Percentiles rank a stretch among this genome's conserved stretches.
Conservation (phyloP, 371 early-diverging fungal species). For the Mucor irregularis region DNA sequence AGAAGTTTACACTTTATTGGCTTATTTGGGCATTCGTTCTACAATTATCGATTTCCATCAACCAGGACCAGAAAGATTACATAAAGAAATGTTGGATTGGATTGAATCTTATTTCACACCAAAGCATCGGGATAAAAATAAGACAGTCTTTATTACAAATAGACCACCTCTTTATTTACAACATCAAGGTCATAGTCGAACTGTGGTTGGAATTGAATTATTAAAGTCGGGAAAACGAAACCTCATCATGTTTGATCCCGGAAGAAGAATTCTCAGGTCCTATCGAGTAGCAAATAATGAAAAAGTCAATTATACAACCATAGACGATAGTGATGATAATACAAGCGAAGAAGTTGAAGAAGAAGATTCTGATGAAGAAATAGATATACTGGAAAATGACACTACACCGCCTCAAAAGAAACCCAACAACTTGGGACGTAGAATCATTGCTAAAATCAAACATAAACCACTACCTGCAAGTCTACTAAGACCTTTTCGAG, state of each 20-base stretch:
- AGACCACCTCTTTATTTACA: slow-evolving; percentile 76
- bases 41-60: slow-evolving; percentile 70
- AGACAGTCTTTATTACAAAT: slow-evolving; percentile 43
- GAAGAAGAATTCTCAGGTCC: slow-evolving; percentile 46
- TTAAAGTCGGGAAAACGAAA: slow-evolving; percentile 44
- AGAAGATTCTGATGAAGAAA: slow-evolving; percentile 9
- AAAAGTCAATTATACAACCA: no score
- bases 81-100: slow-evolving; percentile 60
- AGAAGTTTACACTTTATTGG: slow-evolving; percentile 68
- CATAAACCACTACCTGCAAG: slow-evolving; percentile 23
- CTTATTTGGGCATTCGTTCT: slow-evolving; percentile 61
- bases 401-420: no score
- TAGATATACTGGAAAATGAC: slow-evolving; percentile 6
- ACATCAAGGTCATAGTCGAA: slow-evolving; percentile 75
- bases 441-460: slow-evolving; percentile 7
- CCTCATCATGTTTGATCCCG: slow-evolving; percentile 72
- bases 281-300: slow-evolving; percentile 14
- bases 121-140: slow-evolving; percentile 9
- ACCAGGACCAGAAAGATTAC: slow-evolving; percentile 59
- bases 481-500: slow-evolving; percentile 37
- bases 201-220: slow-evolving; percentile 69
- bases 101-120: slow-evolving; percentile 54
- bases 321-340: no score
- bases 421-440: background rate
- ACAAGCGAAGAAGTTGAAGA: no score